Evolutionary conservation across 257 asterid species (phyloP).

Genomic region (Cynanchum wilfordii): DNA sequence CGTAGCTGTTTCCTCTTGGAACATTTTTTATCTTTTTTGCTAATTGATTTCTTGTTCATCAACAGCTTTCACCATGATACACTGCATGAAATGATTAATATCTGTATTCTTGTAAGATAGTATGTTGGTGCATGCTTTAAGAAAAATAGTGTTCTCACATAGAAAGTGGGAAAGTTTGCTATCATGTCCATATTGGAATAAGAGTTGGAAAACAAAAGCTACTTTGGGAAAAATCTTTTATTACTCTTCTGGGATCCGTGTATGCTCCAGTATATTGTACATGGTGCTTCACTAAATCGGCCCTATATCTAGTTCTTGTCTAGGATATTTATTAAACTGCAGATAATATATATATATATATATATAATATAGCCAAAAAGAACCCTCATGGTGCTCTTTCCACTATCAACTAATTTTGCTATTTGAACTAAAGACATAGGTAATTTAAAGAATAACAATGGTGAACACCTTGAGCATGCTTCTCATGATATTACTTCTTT

Average conservation of each 20-base stretch:
- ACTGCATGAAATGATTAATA: background rate
- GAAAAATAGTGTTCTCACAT: background rate
- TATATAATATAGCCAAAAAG: constrained; percentile 30
- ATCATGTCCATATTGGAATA: background rate
- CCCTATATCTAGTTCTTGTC: constrained; percentile 44
- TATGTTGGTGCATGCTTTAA: background rate
- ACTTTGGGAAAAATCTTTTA: background rate
- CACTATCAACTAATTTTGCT: constrained; percentile 45
- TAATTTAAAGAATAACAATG: constrained; percentile 21
- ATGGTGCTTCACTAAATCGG: constrained; percentile 28
- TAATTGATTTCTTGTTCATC: background rate
- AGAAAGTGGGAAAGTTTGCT: background rate
- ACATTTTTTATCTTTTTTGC: background rate
- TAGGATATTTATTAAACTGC: constrained; percentile 46
- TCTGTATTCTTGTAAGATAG: no score
- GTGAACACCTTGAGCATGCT: constrained; percentile 36
- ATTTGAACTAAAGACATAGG: constrained; percentile 41
- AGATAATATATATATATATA: constrained; percentile 17
- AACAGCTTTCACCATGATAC: background rate
- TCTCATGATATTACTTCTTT: constrained; percentile 23
- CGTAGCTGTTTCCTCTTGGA: background rate
- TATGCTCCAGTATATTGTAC: constrained; percentile 34
- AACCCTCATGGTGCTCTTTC: constrained; percentile 34
- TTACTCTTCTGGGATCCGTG: constrained; percentile 23
- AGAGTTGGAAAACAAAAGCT: background rate